Base-by-base conservation (phyloP, 495 filamentous ascomycete genomes). In the Rostrohypoxylon terebratum region DNA sequence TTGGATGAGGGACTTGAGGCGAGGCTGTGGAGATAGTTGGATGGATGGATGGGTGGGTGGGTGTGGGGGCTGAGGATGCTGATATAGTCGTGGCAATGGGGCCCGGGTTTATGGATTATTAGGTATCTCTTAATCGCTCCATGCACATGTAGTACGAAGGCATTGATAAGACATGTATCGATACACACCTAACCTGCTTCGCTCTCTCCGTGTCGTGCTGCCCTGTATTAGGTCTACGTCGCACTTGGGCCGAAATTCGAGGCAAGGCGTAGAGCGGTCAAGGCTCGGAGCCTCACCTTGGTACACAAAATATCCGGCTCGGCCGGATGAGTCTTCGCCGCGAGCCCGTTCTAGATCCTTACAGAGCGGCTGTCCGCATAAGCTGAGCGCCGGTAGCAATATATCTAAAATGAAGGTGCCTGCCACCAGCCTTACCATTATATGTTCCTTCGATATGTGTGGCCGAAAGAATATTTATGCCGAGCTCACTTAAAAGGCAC, bases 41-140 rank as follows among this genome's bases (percentile, higher is more conserved):
- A 38, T 20, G 25, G n/a, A 8, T 28, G 21, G 13, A 4, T n/a
- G 13, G 20, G 28, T 20, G 25, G n/a, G 4, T 28, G 21, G 34
- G 23, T 21, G 28, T 59, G 31, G 51, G 42, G 38, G 50, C 50
- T 64, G 13, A 40, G 10, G n/a, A 23, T n/a, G 57, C 33, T 34
- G 48, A 38, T 38, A 28, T 66, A 23, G 54, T 28, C 58, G 50
- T 11, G 63, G n/a, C 16, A 16, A 45, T 28, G 4, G 40, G 54
- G 36, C 36, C 0, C 8, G 9, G n/a, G 45, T 42, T 38, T 9
- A 40, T 63, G 18, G 21, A 16, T 16, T 64, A 55, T 53, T 13
- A 36, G 51, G 8, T 55, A 34, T 64, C 3, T 55, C 57, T 54
- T 55, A 38, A 45, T n/a, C n/a, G 18, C 42, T 21, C 40, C 51